These are phyloP conservation scores for Penicillium sp. DNA, from an alignment of 2,329 filamentous ascomycete species.

Conservation along the genomic window DNA sequence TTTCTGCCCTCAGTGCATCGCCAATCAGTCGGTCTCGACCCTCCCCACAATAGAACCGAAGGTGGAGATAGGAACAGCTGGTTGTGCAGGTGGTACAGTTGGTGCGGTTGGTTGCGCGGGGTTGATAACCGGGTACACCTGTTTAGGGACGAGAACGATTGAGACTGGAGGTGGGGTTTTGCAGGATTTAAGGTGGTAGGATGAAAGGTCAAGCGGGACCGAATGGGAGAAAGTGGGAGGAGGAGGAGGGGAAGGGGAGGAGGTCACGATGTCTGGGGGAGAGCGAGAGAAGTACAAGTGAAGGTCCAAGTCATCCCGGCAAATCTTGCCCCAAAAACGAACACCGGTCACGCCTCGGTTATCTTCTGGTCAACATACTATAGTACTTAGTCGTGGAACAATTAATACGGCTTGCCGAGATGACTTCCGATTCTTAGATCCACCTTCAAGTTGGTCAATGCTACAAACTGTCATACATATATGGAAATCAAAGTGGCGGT, in stretches of 20 bases:
- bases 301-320: too few relatives aligned
- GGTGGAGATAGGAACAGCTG: conserved; percentile 22
- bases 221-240: not conserved
- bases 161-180: too few relatives aligned
- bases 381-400: too few relatives aligned
- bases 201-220: not conserved
- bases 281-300: too few relatives aligned
- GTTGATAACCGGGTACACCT: not conserved
- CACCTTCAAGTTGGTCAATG: not conserved
- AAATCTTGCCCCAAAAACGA: not conserved
- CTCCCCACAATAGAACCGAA: conserved; percentile 31
- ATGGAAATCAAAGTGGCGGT: too few relatives aligned
- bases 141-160: not conserved
- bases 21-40: conserved; percentile 31
- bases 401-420: not conserved
- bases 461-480: too few relatives aligned
- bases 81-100: conserved; percentile 27
- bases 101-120: not conserved
- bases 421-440: not conserved
- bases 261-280: not conserved
- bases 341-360: not conserved
- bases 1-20: conserved; percentile 20
- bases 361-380: too few relatives aligned
- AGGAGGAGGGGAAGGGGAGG: not conserved
- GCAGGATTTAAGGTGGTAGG: not conserved